Base-by-base conservation (phyloP, 495 filamentous ascomycete species). In the Aspergillus mulundensis region DNA sequence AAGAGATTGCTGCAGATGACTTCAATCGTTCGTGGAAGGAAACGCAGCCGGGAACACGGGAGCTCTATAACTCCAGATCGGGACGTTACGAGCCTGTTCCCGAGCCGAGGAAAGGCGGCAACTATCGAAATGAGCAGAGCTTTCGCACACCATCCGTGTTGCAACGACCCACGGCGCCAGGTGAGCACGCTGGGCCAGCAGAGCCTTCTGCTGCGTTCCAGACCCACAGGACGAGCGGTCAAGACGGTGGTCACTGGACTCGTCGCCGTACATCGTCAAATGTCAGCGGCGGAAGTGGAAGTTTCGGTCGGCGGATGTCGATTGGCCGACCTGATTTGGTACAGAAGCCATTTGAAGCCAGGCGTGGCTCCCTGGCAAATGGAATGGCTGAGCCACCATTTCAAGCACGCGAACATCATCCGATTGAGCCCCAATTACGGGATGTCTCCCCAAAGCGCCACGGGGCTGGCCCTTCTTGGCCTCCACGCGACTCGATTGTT, bases 151-250 rank as follows among this genome's bases (percentile, higher is more conserved):
- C 90, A 20, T 80, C 91, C 24, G 73, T 98, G 15, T 74, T 98
- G 46, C 95, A 98, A 65, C 75, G 93, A 47, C 80, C 54, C 7
- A 2, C 85, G 28, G 64, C 71, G 21, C 70, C 76, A 36, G 70
- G 75, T 40, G 84, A 87, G 28, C 73, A 78, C 43, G 73, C 78
- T 50, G 86, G 84, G 6, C 89, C 89, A n/a, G 88, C 90, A 38
- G 95, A 98, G 61, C 90, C 91, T 14, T 95, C 93, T 43, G 78
- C 91, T 24, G 89, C 91, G n/a, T 95, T 95, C 63, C 93, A 96
- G 63, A 90, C 87, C 8, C 83, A 85, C 56, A 81, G 90, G 43
- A 81, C 81, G 12, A 84, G 79, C 60, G 81, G 81, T 32, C 85
- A 85, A 48, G 88, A 92, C 55, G 81, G 75, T 15, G 65, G 66